Percentiles rank a stretch among this genome's conserved stretches.
These are phyloP conservation scores for Leccinum longicurvipes DNA, from an alignment of 768 basidiomycete genomes.

Conservation along the genomic window DNA sequence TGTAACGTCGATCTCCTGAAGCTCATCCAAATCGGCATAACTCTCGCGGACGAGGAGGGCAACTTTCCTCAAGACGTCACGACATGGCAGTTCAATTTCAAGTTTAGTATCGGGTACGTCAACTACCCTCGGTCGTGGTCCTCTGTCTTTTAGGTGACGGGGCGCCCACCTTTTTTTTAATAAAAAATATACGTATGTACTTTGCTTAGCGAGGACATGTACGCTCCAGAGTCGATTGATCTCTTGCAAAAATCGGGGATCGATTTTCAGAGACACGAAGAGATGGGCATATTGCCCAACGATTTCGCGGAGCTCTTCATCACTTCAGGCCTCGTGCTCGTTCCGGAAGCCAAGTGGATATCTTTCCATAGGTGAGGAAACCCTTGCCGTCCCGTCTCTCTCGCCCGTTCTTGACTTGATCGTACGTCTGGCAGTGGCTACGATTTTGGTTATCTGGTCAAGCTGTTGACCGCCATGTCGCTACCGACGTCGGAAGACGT, in stretches of 20 bases:
- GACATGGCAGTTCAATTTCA: constrained; percentile 99
- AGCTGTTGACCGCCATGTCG: constrained; percentile 81
- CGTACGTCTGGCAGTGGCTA: constrained; percentile 66
- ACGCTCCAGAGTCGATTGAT: constrained; percentile 95
- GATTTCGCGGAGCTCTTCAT: constrained; percentile 97
- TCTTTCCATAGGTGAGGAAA: constrained; percentile 88
- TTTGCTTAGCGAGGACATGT: constrained; percentile 86
- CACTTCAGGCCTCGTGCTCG: constrained; percentile 89
- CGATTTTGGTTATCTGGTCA: constrained; percentile 98
- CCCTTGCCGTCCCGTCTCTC: background rate
- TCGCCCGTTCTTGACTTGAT: background rate
- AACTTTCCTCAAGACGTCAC: constrained; percentile 85
- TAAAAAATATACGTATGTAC: background rate
- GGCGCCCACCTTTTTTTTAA: background rate
- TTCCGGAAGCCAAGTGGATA: constrained; percentile 91
- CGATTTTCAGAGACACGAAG: constrained; percentile 91
- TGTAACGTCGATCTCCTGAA: constrained; percentile 98
- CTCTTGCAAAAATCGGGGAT: constrained; percentile 92
- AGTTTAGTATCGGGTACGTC: constrained; percentile 81
- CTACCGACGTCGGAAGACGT: constrained; percentile 85
- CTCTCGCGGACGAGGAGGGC: constrained; percentile 91
- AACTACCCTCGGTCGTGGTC: background rate
- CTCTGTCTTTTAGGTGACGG: background rate
- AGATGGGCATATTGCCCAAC: constrained; percentile 87
- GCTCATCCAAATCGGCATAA: constrained; percentile 96